Conservation (phyloP, 495 filamentous ascomycete genomes). For the Geopyxis carbonaria region DNA sequence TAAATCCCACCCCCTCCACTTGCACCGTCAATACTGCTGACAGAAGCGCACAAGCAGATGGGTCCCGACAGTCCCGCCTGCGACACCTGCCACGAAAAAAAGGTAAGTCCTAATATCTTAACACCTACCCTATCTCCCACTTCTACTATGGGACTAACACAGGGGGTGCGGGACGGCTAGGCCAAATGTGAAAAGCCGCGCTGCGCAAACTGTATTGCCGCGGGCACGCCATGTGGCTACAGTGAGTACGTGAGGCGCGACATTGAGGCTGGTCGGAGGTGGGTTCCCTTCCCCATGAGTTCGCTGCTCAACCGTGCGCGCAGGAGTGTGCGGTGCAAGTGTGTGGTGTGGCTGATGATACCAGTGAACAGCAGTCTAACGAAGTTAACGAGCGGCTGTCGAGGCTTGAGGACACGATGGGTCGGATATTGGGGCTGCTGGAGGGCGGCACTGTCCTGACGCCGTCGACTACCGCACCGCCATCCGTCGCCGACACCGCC, state of each 20-base stretch:
- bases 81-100: constrained; percentile 24
- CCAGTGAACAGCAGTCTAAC: constrained; percentile 22
- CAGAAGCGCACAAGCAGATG: no score
- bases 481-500: no score
- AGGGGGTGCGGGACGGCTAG: constrained; percentile 21
- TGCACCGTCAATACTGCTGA: background rate
- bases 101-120: constrained; percentile 8
- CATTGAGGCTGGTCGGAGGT: constrained; percentile 23
- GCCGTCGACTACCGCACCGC: no score
- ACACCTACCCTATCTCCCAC: background rate
- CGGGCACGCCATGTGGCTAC: constrained; percentile 20
- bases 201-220: constrained; percentile 21
- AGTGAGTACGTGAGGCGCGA: constrained; percentile 22
- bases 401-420: constrained; percentile 20
- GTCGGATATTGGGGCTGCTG: constrained; percentile 12
- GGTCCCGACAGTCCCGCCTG: constrained; percentile 21
- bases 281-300: background rate
- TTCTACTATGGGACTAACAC: background rate
- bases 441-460: no score
- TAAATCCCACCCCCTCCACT: no score
- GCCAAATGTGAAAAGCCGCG: constrained; percentile 21
- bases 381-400: constrained; percentile 23
- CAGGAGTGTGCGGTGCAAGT: background rate
- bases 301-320: background rate
- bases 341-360: background rate